Conservation (phyloP, 371 early-diverging fungal species). For the Mucor mucedo region DNA sequence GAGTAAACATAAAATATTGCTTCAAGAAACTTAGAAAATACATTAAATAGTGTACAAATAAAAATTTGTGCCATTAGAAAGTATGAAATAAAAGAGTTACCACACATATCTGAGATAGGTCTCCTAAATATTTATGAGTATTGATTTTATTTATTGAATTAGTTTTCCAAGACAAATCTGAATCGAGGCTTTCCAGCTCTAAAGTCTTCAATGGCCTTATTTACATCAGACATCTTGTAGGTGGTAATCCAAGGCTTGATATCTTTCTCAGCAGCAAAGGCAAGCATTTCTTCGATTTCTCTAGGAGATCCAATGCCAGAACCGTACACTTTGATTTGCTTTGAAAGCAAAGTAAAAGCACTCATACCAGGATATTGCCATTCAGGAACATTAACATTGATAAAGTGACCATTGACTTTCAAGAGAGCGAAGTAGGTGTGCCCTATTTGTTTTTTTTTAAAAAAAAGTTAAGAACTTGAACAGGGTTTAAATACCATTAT, state of each 20-base stretch:
- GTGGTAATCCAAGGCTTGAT: conserved; percentile 66
- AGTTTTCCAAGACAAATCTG: conserved; percentile 62
- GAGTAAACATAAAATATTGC: too few relatives aligned
- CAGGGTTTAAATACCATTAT: too few relatives aligned
- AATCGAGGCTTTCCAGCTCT: conserved; percentile 65
- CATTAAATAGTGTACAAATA: too few relatives aligned
- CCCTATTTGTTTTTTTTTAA: too few relatives aligned
- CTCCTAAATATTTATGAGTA: too few relatives aligned
- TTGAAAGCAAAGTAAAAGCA: conserved; percentile 2
- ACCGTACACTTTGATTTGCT: conserved; percentile 57
- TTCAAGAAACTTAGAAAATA: too few relatives aligned
- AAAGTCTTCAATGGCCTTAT: conserved; percentile 60
- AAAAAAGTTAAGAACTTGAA: neutral
- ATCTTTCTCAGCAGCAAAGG: conserved; percentile 65
- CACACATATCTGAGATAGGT: too few relatives aligned
- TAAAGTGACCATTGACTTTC: too few relatives aligned
- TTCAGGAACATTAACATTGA: too few relatives aligned
- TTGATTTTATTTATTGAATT: too few relatives aligned
- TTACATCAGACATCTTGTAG: conserved; percentile 60
- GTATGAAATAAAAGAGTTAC: too few relatives aligned
- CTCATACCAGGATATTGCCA: neutral
- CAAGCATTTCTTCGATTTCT: conserved; percentile 60
- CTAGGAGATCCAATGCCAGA: conserved; percentile 64
- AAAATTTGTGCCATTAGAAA: too few relatives aligned
- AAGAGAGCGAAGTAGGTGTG: conserved; percentile 22